Evolutionary conservation across 768 basidiomycete species (phyloP).

Genomic region (Mycena metata): DNA sequence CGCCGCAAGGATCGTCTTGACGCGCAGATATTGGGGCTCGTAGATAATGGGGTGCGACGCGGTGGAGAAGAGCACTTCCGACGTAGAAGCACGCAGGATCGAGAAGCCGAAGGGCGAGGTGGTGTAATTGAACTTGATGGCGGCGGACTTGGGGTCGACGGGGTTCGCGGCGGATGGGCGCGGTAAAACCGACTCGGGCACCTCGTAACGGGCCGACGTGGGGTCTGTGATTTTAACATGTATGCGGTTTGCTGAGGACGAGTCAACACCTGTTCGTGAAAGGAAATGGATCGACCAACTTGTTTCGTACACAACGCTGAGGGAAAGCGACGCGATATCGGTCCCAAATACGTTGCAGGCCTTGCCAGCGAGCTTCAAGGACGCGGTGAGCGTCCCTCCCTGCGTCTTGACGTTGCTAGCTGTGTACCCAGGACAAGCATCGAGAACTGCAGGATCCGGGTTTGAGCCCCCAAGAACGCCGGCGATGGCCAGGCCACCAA

Average conservation of each 20-base stretch:
- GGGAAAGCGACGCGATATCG: constrained; percentile 61
- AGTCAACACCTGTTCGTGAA: neutral
- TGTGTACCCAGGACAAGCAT: constrained; percentile 73
- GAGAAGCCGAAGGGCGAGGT: constrained; percentile 72
- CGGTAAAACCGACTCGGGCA: constrained; percentile 73
- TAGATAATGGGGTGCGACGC: constrained; percentile 75
- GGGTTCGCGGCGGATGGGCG: constrained; percentile 56
- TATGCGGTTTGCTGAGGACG: constrained; percentile 62
- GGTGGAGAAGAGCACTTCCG: constrained; percentile 74
- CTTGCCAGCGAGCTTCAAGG: constrained; percentile 63
- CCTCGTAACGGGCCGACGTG: constrained; percentile 66
- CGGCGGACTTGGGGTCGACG: constrained; percentile 49
- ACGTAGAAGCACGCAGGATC: constrained; percentile 61
- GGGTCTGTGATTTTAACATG: constrained; percentile 75
- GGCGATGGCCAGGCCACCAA: constrained; percentile 24
- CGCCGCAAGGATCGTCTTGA: constrained; percentile 72
- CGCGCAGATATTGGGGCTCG: constrained; percentile 81
- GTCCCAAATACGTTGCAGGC: constrained; percentile 73
- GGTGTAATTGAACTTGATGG: constrained; percentile 73
- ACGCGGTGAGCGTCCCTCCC: constrained; percentile 61
- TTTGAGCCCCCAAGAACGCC: constrained; percentile 33
- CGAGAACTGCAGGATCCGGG: constrained; percentile 54
- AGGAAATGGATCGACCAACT: constrained; percentile 48
- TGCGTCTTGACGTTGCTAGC: constrained; percentile 58
- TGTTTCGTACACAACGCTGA: constrained; percentile 73